Conservation (phyloP, 1,139 yeast species). For the Taphrina deformans region DNA sequence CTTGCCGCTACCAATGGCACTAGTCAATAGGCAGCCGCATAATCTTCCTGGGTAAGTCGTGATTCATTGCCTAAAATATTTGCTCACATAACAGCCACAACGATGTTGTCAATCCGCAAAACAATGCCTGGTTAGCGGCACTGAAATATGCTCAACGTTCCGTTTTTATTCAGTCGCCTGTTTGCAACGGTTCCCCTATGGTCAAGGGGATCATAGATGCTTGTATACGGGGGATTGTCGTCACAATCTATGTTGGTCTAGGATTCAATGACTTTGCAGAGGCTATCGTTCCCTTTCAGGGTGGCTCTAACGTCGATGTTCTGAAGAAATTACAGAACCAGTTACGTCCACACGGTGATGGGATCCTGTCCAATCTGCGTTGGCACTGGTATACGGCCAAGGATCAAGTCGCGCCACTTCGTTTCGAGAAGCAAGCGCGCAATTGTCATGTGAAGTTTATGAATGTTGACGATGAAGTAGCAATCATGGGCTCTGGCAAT, state of each 20-base stretch:
- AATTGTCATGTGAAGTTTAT: slow-evolving; percentile 27
- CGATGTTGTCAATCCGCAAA: slow-evolving; percentile 22
- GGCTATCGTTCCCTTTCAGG: slow-evolving; percentile 15
- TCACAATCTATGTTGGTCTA: slow-evolving; percentile 17
- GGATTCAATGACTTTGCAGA: slow-evolving; percentile 25
- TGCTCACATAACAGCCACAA: background rate
- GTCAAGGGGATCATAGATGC: slow-evolving; percentile 3
- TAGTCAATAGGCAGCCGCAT: slow-evolving; percentile 22
- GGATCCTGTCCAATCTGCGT: background rate
- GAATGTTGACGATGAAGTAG: slow-evolving; percentile 22
- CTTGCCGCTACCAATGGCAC: slow-evolving; percentile 17
- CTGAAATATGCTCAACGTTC: slow-evolving; percentile 15
- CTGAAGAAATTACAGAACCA: slow-evolving; percentile 10
- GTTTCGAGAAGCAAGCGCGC: slow-evolving; percentile 14
- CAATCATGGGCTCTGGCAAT: slow-evolving; percentile 23
- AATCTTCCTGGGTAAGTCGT: slow-evolving; percentile 2
- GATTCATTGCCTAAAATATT: background rate
- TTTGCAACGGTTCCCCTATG: slow-evolving; percentile 15
- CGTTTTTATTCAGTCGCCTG: slow-evolving; percentile 23
- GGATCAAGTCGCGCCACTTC: slow-evolving; percentile 13
- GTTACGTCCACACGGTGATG: background rate
- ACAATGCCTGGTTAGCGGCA: slow-evolving; percentile 24
- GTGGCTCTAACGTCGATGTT: slow-evolving; percentile 18
- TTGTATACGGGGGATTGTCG: slow-evolving; percentile 12
- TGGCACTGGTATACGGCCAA: slow-evolving; percentile 25